A percentile compares a stretch with the other conserved stretches of the same genome.
Evolutionary conservation across 129 eudicot genomes (phyloP).

Genomic region (Tagetes erecta): DNA sequence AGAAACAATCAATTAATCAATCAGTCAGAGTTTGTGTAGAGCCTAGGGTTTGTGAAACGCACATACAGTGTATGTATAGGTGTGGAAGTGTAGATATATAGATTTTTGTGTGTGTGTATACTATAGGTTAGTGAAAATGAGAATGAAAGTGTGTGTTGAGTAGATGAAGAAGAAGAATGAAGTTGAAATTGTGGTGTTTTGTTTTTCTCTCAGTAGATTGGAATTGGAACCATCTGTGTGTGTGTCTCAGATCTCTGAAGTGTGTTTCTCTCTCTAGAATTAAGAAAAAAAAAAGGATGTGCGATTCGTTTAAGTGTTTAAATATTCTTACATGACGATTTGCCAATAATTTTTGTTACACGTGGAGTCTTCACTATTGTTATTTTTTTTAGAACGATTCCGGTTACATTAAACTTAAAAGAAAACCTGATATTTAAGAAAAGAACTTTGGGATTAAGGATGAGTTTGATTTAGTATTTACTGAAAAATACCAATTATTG

Average conservation of each 20-base stretch:
- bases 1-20: no score
- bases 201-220: conserved; percentile 24
- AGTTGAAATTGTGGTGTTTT: conserved; percentile 6
- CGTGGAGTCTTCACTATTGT: background rate
- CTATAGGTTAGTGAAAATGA: background rate
- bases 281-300: background rate
- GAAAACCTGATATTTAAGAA: no score
- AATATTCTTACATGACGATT: conserved; percentile 30
- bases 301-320: conserved; percentile 15
- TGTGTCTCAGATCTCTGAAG: conserved; percentile 23
- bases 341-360: conserved; percentile 25
- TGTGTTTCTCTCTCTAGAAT: conserved; percentile 24
- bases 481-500: no score
- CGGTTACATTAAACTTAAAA: no score
- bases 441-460: no score
- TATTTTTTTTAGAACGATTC: no score
- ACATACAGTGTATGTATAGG: conserved; percentile 16
- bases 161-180: background rate
- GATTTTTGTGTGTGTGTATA: conserved; percentile 11
- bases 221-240: conserved; percentile 13
- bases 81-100: conserved; percentile 24
- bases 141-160: no score
- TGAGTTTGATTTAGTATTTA: no score
- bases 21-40: no score
- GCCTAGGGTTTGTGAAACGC: no score